Evolutionary conservation across 441 rosid genomes (phyloP), one percentile per base, ranked within the genome.

Genomic region (Populus tomentosa): DNA sequence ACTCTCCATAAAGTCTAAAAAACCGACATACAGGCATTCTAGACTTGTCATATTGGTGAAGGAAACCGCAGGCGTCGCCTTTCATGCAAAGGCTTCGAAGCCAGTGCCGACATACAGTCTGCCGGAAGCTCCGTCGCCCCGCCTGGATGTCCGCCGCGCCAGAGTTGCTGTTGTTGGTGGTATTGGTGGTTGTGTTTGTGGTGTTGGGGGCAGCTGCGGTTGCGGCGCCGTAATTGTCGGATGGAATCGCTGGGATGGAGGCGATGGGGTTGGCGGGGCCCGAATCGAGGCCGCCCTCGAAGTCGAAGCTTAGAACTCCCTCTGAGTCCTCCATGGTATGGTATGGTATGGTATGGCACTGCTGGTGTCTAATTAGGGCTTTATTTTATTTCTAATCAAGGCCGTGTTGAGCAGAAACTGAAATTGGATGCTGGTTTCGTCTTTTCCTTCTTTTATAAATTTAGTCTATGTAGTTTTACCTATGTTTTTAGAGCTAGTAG

Each of bases 71-170:
- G 72, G 97, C 97, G 65, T 97, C 99, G 24, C 99, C 99, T 81
- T 94, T 97, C 99, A 94, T 94, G 75, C 99, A 97, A 30, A 97
- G 89, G 80, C 99, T 89, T 36, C 99, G 92, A 53, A 97, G 94
- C 98, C 99, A 97, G 86, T 97, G 99, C 80, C 97, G 87, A 83
- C 99, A 97, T 8, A 97, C 99, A 30, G 99, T 97, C 87, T 97
- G 98, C 53, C 99, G 85, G 88, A 91, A 97, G 84, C 98, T 97
- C 83, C 97, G 68, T 69, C 99, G 73, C 10, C 97, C 97, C 3
- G 88, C 77, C 26, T 76, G 81, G 75, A 67, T 75, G 7, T 81
- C 83, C 0, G 77, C 74, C 6, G 76, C 74, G 7, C 81, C 71
- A 76, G 78, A 83, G 75, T 71, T 78, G 30, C 84, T 85, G 46